Evolutionary conservation across 2,329 filamentous ascomycete genomes (phyloP).

Genomic region (Pyrenophora tritici-repentis): DNA sequence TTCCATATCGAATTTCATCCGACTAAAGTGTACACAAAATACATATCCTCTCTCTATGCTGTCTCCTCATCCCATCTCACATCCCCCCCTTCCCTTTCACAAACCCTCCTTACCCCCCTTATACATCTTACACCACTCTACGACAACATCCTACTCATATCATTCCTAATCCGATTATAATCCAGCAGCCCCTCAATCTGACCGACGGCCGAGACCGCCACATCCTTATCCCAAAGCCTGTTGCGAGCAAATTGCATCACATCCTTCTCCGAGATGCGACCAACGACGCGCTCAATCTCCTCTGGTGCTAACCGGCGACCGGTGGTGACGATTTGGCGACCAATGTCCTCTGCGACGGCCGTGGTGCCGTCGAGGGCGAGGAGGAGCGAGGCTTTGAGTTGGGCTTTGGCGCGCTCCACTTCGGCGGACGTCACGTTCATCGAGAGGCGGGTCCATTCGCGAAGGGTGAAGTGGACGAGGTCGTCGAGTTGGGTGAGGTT

Average conservation of each 20-base stretch:
- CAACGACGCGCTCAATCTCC: slow-evolving; percentile 92
- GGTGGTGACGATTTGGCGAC: slow-evolving; percentile 96
- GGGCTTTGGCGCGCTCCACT: slow-evolving; percentile 97
- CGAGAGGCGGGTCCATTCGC: slow-evolving; percentile 96
- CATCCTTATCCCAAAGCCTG: slow-evolving; percentile 96
- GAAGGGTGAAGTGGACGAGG: slow-evolving; percentile 95
- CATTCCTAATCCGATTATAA: slow-evolving; percentile 78
- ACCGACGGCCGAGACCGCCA: slow-evolving; percentile 91
- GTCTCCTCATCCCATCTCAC: no score
- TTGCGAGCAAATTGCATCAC: slow-evolving; percentile 95
- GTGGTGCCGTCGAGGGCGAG: slow-evolving; percentile 97
- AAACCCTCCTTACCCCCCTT: no score
- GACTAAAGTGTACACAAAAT: slow-evolving; percentile 43
- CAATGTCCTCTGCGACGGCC: slow-evolving; percentile 96
- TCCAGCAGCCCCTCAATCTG: slow-evolving; percentile 83
- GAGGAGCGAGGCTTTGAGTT: slow-evolving; percentile 97
- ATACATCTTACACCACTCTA: slow-evolving; percentile 31
- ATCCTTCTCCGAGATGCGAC: slow-evolving; percentile 89
- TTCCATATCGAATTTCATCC: slow-evolving; percentile 38
- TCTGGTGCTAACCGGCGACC: slow-evolving; percentile 87
- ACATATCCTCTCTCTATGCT: slow-evolving; percentile 17
- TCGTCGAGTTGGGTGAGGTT: slow-evolving; percentile 87
- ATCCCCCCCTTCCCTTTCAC: no score
- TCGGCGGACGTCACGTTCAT: slow-evolving; percentile 86
- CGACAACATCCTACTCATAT: slow-evolving; percentile 78